Evolutionary conservation across 2,329 filamentous ascomycete species (phyloP).

Genomic region (Fonsecaea erecta): DNA sequence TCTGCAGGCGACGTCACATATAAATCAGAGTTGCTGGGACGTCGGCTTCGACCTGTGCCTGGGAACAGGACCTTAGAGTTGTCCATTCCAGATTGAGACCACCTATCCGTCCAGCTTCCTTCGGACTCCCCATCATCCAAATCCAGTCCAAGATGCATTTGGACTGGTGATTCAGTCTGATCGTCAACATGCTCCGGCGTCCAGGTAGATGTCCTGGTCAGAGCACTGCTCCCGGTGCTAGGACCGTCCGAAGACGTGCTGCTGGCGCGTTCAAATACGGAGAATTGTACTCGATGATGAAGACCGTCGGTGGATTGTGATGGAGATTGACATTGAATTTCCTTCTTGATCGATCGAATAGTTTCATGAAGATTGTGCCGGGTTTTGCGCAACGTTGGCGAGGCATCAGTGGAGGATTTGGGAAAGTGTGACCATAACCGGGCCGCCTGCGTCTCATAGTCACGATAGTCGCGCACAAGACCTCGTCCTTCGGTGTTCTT

Average conservation of each 20-base stretch:
- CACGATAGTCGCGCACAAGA: constrained; percentile 53
- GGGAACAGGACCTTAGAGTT: constrained; percentile 18
- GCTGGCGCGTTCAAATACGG: constrained; percentile 54
- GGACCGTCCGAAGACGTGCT: constrained; percentile 51
- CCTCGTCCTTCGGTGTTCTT: constrained; percentile 44
- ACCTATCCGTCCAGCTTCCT: constrained; percentile 27
- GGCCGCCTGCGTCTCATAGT: constrained; percentile 54
- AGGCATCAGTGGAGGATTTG: constrained; percentile 40
- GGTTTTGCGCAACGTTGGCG: constrained; percentile 43
- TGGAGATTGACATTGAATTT: constrained; percentile 50
- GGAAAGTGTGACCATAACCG: constrained; percentile 48
- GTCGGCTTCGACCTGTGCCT: constrained; percentile 7
- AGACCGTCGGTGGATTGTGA: constrained; percentile 43
- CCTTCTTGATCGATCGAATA: constrained; percentile 46
- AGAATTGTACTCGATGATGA: constrained; percentile 44
- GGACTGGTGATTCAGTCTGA: constrained; percentile 31
- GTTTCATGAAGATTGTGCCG: constrained; percentile 44
- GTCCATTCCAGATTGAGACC: constrained; percentile 22
- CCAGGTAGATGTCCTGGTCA: constrained; percentile 37
- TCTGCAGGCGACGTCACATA: constrained; percentile 37
- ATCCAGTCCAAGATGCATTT: constrained; percentile 30
- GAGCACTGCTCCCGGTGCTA: constrained; percentile 39
- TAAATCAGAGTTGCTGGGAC: constrained; percentile 24
- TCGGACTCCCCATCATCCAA: constrained; percentile 27
- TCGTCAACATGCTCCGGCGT: constrained; percentile 31